Percentiles rank a stretch among this genome's conserved stretches.
phyloP scores from a whole-genome alignment of 768 basidiomycete species.

The Russula compacta region DNA sequence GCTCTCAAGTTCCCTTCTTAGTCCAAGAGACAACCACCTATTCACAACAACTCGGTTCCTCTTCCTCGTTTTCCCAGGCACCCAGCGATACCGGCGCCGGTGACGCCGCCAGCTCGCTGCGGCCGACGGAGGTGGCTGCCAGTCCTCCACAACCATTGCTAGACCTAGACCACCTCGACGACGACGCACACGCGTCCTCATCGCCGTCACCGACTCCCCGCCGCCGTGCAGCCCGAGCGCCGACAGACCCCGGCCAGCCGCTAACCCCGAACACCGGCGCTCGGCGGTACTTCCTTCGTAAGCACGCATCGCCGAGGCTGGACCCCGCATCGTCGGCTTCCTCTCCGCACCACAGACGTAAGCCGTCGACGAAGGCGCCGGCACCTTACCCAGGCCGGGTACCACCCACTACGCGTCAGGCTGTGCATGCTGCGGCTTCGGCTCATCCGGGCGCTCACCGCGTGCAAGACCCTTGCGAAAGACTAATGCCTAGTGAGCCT shows the following conservation, averaged over 20 bases:
- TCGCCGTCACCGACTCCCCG: constrained; percentile 8
- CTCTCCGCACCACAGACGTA: constrained; percentile 6
- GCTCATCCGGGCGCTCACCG: constrained; percentile 14
- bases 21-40: constrained; percentile 28
- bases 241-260: neutral
- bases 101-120: neutral
- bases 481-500: neutral
- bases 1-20: constrained; percentile 23
- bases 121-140: neutral
- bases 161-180: neutral
- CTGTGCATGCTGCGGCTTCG: constrained; percentile 9
- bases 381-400: constrained; percentile 4
- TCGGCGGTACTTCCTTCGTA: constrained; percentile 24
- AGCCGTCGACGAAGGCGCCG: neutral
- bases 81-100: neutral
- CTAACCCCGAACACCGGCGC: neutral
- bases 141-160: neutral
- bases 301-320: constrained; percentile 1
- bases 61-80: constrained; percentile 18
- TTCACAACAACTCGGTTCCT: constrained; percentile 31
- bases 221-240: neutral
- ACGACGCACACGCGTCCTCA: neutral
- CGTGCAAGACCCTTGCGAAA: constrained; percentile 18
- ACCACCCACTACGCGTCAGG: constrained; percentile 11
- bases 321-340: neutral